Base-by-base conservation (phyloP, 192 early-diverging fungal genomes). In the Coemansia sp. region DNA sequence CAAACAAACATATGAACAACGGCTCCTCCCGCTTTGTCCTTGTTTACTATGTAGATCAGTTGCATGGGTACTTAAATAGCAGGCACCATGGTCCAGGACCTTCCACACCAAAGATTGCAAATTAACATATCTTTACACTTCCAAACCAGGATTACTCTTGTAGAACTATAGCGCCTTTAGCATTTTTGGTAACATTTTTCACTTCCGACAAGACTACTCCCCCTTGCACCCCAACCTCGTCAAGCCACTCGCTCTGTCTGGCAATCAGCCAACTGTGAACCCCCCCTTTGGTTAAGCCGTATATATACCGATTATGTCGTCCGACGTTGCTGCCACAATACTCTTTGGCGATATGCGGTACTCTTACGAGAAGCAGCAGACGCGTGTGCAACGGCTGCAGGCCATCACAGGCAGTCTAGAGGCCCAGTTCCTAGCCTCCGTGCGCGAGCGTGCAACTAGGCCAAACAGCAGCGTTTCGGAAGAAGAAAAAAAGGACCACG, bases 321-420 rank as follows among this genome's bases (percentile, higher is more conserved):
- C 68, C 9, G 78, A 80, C 55, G 59, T 57, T 22, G 78, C 72
- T 0, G 78, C 68, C 22, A 68, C 56, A 44, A 73, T 80, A 4
- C 31, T 80, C 25, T 80, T 80, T 71, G 78, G 78, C 28, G 72
- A 68, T 44, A 50, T 68, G 6, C 55, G 68, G 28, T 57, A 65
- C 60, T 67, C 78, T 4, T 80, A 74, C 59, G 56, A 58, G 25
- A 64, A 59, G 61, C 78, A 80, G 55, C 64, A 61, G 14, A 56
- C 40, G 8, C 56, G 68, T 1, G 78, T 80, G 22, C 65, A 67
- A 15, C 22, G 54, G 15, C 15, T 80, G 59, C 67, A 68, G 13
- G 31, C 50, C 15, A 47, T 68, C 10, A 30, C 56, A 0, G 50
- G 54, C 27, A 57, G 28, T 6, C 68, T 80, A 6, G 78, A 80